Percentiles rank a stretch among this genome's conserved stretches.
phyloP scores from a whole-genome alignment of 495 filamentous ascomycete species.

The Parachaetomium inaequale region DNA sequence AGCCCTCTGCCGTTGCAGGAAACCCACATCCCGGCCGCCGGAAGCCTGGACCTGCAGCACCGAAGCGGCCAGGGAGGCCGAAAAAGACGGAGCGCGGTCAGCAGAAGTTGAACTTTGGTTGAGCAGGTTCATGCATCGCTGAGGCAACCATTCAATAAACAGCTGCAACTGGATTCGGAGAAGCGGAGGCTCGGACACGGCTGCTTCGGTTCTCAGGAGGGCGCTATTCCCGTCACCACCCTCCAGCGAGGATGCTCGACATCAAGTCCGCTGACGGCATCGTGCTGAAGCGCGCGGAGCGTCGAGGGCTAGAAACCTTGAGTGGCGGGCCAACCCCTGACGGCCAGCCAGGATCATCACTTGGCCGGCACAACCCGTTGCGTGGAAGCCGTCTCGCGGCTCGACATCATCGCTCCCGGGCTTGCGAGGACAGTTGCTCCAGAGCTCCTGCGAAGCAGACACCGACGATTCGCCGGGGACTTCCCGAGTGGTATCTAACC shows the following conservation, averaged over 20 bases:
- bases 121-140: slow-evolving; percentile 29
- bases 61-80: slow-evolving; percentile 30
- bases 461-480: not conserved
- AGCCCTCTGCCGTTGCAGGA: slow-evolving; percentile 30
- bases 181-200: not conserved
- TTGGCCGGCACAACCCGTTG: not conserved
- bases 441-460: not conserved
- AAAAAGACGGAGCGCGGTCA: slow-evolving; percentile 72
- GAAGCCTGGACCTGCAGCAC: slow-evolving; percentile 34
- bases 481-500: not conserved
- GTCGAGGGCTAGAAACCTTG: not conserved
- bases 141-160: slow-evolving; percentile 20
- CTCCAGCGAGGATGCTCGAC: not conserved
- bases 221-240: not conserved
- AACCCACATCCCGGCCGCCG: slow-evolving; percentile 22
- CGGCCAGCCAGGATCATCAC: not conserved
- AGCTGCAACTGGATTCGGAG: not conserved
- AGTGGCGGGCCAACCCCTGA: not conserved
- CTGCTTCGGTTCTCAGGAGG: not conserved
- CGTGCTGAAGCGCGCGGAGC: too few species aligned
- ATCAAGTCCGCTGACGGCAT: not conserved
- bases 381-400: not conserved
- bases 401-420: not conserved
- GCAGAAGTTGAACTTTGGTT: slow-evolving; percentile 68
- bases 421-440: not conserved